Evolutionary conservation across 768 basidiomycete species (phyloP).

Genomic region (Calocybe gangraenosa): DNA sequence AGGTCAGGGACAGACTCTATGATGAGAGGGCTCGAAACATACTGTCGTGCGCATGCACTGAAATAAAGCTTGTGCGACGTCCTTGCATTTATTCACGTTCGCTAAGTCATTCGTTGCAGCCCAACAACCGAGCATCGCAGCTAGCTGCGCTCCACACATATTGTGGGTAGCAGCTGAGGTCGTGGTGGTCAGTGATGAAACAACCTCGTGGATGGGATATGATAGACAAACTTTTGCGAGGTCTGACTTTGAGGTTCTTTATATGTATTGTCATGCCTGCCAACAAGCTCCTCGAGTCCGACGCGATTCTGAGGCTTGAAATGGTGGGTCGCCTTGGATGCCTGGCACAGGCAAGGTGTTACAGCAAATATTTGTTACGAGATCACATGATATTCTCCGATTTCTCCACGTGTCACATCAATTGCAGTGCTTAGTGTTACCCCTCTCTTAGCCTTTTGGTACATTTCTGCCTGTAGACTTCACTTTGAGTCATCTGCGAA

Average conservation of each 20-base stretch:
- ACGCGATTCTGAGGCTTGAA: no score
- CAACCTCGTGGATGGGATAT: background rate
- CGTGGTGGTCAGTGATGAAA: slow-evolving; percentile 7
- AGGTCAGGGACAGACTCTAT: background rate
- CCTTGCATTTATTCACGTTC: slow-evolving; percentile 51
- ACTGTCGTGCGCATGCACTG: slow-evolving; percentile 87
- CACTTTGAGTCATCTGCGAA: background rate
- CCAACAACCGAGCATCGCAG: slow-evolving; percentile 84
- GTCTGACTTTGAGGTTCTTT: slow-evolving; percentile 75
- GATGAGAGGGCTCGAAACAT: slow-evolving; percentile 25
- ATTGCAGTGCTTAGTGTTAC: background rate
- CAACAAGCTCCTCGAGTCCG: slow-evolving; percentile 6
- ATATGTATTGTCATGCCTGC: slow-evolving; percentile 55
- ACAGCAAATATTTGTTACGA: slow-evolving; percentile 6
- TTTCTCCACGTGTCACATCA: slow-evolving; percentile 12
- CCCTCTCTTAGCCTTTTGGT: no score
- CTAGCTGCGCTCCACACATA: slow-evolving; percentile 66
- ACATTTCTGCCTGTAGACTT: slow-evolving; percentile 56
- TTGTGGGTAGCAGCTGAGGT: slow-evolving; percentile 39
- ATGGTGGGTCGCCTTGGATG: no score
- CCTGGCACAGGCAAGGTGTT: no score
- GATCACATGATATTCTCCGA: slow-evolving; percentile 15
- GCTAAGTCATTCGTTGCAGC: slow-evolving; percentile 65
- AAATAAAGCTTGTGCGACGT: slow-evolving; percentile 57
- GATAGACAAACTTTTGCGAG: slow-evolving; percentile 58